phyloP scores from a whole-genome alignment of 176 grass and related monocot species.

The Oryza nivara region DNA sequence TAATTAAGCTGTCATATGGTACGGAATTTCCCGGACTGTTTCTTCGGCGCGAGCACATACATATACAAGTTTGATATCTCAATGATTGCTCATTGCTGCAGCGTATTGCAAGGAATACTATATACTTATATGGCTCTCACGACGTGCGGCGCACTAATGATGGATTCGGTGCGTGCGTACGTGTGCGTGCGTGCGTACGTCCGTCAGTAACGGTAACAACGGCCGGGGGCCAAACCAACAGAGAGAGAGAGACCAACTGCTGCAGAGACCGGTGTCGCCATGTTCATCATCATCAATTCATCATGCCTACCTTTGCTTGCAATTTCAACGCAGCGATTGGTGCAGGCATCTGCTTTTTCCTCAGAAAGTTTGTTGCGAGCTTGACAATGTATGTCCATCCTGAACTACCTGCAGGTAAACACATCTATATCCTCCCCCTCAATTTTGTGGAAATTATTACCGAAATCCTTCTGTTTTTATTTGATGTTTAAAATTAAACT shows the following conservation, averaged over 20 bases:
- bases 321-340: slow-evolving; percentile 26
- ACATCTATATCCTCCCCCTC: not conserved
- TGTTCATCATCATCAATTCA: not conserved
- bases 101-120: slow-evolving; percentile 1
- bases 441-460: not conserved
- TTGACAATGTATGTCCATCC: not conserved
- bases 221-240: not conserved
- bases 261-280: slow-evolving; percentile 4
- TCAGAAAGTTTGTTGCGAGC: not conserved
- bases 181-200: not conserved
- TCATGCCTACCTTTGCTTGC: not conserved
- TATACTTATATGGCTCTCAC: not conserved
- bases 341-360: not conserved
- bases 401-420: not conserved
- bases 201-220: slow-evolving; percentile 45
- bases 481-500: no score
- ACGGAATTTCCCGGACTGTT: slow-evolving; percentile 22
- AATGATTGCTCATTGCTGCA: slow-evolving; percentile 42
- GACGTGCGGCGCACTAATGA: slow-evolving; percentile 54
- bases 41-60: slow-evolving; percentile 9
- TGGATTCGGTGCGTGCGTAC: not conserved
- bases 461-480: no score
- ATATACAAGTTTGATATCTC: slow-evolving; percentile 5
- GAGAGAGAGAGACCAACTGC: not conserved
- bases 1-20: not conserved